These are phyloP conservation scores for Colletotrichum agaves DNA, from an alignment of 2,329 filamentous ascomycete species.

Conservation along the genomic window DNA sequence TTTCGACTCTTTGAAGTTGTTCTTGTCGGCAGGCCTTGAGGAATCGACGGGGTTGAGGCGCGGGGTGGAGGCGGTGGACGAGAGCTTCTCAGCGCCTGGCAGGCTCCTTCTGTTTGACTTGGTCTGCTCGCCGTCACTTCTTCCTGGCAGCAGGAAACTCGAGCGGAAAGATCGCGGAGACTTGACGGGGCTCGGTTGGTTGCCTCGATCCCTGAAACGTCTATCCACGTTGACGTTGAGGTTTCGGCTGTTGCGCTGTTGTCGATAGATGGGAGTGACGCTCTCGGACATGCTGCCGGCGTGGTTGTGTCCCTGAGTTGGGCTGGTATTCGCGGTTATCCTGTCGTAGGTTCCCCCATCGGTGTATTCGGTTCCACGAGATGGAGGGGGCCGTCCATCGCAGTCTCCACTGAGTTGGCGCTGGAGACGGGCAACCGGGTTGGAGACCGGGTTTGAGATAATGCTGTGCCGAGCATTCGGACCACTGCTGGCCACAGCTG, in stretches of 20 bases:
- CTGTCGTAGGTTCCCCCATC: conserved; percentile 78
- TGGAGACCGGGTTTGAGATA: conserved; percentile 56
- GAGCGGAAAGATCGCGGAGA: conserved; percentile 82
- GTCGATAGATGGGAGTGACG: conserved; percentile 76
- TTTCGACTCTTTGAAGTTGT: conserved; percentile 44
- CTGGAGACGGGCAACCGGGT: conserved; percentile 51
- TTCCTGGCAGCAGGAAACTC: conserved; percentile 74
- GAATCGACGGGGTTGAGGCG: conserved; percentile 64
- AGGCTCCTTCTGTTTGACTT: conserved; percentile 67
- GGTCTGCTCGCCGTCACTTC: conserved; percentile 60
- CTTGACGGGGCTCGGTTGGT: conserved; percentile 69
- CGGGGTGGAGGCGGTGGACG: conserved; percentile 82
- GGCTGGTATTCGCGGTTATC: conserved; percentile 79
- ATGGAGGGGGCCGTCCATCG: conserved; percentile 71
- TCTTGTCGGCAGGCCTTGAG: conserved; percentile 21
- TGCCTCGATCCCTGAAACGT: conserved; percentile 64
- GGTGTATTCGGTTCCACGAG: conserved; percentile 83
- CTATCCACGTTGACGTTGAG: conserved; percentile 70
- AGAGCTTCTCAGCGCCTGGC: conserved; percentile 82
- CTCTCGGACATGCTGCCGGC: conserved; percentile 78
- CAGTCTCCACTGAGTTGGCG: conserved; percentile 53
- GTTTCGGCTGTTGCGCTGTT: conserved; percentile 51
- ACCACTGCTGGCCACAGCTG: conserved; percentile 52
- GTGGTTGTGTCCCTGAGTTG: conserved; percentile 68
- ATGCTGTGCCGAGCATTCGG: conserved; percentile 64